Evolutionary conservation across 345 rosid species (phyloP), one percentile per base, ranked within the genome.

Genomic region (Cardamine chenopodiifolia): DNA sequence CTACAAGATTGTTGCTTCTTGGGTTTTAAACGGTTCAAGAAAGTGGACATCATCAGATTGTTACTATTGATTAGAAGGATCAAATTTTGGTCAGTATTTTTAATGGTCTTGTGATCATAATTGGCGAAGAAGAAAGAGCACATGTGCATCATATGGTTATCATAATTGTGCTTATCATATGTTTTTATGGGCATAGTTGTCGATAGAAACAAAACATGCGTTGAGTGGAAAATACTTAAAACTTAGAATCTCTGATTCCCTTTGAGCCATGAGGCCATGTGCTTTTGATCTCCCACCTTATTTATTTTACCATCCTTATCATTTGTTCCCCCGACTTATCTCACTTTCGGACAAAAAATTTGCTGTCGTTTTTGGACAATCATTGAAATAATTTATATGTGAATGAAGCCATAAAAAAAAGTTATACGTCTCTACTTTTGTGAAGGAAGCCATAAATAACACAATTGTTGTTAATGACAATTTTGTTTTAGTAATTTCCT

Each of bases 141-240:
- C 73, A 75, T 75, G 79, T 50, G 65, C 53, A 74, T 35, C 60
- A 66, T 56, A 57, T 66, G 60, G 52, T 66, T 66, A 67, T 58
- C 31, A 67, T 68, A 58, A 74, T 74, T 74, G 58, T 74, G 40
- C 57, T 2, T 58, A 66, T 74, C 67, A 66, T 58, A 66, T 74
- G 67, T 35, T 66, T 66, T 74, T 35, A 66, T 75, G 67, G 22
- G 73, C 67, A 66, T 74, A 74, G 73, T 66, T 74, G 78, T 67
- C 73, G 54, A 73, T 58, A 67, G 54, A 75, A 35, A 67, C 62
- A 59, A 67, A 67, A 75, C 61, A 75, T 75, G 34, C 67, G 31
- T 56, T 63, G 23, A 67, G 20, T 29, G 34, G 19, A 62, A 66
- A 31, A 8, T 58, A 58, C n/a, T 58, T 20, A 34, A 23, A 48